Conservation (phyloP, 148 eudicot genomes). For the Rhododendron kiyosumense region DNA sequence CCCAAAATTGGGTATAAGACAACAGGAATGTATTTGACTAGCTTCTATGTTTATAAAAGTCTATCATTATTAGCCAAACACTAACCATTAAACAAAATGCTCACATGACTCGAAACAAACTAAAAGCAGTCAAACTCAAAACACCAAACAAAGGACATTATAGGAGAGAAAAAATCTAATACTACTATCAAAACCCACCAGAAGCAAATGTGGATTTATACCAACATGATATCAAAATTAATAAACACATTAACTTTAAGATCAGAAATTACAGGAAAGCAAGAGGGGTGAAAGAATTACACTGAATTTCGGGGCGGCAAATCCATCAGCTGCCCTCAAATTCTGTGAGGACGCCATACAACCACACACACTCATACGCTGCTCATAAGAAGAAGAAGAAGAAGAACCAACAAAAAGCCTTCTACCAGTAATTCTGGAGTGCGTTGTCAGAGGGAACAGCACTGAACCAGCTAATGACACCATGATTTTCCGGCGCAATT, state of each 20-base stretch:
- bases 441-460: neutral
- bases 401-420: neutral
- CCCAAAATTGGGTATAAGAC: neutral
- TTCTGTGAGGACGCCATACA: constrained; percentile 55
- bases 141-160: neutral
- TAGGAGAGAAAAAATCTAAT: neutral
- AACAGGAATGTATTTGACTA: neutral
- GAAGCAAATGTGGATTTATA: neutral
- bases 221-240: neutral
- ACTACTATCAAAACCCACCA: neutral
- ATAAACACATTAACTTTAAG: neutral
- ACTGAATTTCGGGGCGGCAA: constrained; percentile 31
- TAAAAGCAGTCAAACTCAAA: neutral
- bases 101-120: neutral
- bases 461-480: neutral
- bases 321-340: constrained; percentile 34
- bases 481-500: neutral
- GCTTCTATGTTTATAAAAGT: neutral
- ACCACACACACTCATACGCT: constrained; percentile 30
- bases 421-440: neutral
- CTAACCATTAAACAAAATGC: neutral
- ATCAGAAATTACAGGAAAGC: neutral
- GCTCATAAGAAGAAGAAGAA: neutral
- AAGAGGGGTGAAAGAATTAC: constrained; percentile 25
- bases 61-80: neutral